Conservation (phyloP, 768 basidiomycete species). For the Cubamyces lactineus region DNA sequence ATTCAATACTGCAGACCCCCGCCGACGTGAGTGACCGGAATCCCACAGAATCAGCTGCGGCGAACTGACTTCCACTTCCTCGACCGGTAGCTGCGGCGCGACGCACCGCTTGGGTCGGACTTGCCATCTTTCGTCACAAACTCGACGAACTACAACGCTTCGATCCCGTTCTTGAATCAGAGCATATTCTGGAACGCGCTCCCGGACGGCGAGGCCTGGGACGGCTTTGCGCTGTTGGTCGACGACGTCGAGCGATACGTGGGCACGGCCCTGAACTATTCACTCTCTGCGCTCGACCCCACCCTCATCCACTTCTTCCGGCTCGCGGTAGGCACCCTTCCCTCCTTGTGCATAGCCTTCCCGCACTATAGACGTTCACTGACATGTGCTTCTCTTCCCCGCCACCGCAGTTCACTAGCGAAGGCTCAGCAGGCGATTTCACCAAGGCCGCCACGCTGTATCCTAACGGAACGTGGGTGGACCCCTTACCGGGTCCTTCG, state of each 20-base stretch:
- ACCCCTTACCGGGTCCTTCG: constrained; percentile 72
- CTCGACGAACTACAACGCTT: constrained; percentile 64
- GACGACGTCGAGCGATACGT: constrained; percentile 84
- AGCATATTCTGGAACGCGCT: constrained; percentile 42
- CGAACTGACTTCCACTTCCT: constrained; percentile 17
- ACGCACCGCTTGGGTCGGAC: constrained; percentile 69
- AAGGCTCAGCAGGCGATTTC: constrained; percentile 64
- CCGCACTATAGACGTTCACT: constrained; percentile 7
- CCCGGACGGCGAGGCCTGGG: constrained; percentile 53
- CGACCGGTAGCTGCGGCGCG: constrained; percentile 62
- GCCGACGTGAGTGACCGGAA: constrained; percentile 53
- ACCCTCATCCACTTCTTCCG: constrained; percentile 77
- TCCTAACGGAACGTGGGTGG: constrained; percentile 82
- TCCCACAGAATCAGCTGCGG: constrained; percentile 1
- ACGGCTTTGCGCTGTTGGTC: constrained; percentile 78
- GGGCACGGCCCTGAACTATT: constrained; percentile 72
- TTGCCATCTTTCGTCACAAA: constrained; percentile 77
- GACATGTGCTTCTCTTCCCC: constrained; percentile 12
- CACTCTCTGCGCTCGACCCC: constrained; percentile 61
- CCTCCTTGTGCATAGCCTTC: neutral
- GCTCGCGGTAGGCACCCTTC: constrained; percentile 61
- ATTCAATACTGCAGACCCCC: constrained; percentile 76
- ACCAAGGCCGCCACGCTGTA: constrained; percentile 77
- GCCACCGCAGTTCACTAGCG: constrained; percentile 48
- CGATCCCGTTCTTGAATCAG: constrained; percentile 48